Base-by-base conservation (phyloP, 805 yeast genomes). In the Yarrowia deformans region DNA sequence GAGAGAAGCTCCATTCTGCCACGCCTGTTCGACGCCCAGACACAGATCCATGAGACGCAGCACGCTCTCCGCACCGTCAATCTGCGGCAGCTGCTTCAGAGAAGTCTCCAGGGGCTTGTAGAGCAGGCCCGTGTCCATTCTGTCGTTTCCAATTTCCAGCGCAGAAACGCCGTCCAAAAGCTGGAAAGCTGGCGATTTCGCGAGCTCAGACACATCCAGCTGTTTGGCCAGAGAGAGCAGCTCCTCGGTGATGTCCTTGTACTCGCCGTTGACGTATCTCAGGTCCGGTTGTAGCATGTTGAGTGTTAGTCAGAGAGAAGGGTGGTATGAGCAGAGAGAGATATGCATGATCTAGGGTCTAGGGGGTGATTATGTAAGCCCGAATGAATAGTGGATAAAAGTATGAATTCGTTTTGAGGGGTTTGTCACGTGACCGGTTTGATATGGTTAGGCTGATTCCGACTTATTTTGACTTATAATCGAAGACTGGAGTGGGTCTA, bases 141-240 rank as follows among this genome's bases (percentile, higher is more conserved):
- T 86, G 12, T 82, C 81, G 75, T 91, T 91, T 69, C 87, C 82
- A 14, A 81, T 75, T 73, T 75, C 98, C 70, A 92, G 80, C 0
- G 98, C 97, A 72, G 93, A 88, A 1, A 97, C 90, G 0, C 97
- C 96, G 73, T 91, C 92, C 71, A 89, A 81, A 56, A 94, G 81
- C 68, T 87, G 85, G 78, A 92, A 91, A 35, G 79, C 79, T 0
- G 86, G 83, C 10, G 85, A 82, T 73, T 87, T 87, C 5, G 85
- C 85, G 19, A 94, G 87, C 60, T 84, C 81, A 40, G 88, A 88
- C 46, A 84, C 83, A 18, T 77, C 75, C 46, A 88, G 70, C 46
- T 70, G 72, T 52, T 52, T n/a, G 29, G 77, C 75, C 16, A 52
- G 58, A 8, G 52, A 42, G 19, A 18, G 56, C 54, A 78, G 72